Conservation (phyloP, 139 green algal genomes). For the Chlamydomonas sphaeroides region DNA sequence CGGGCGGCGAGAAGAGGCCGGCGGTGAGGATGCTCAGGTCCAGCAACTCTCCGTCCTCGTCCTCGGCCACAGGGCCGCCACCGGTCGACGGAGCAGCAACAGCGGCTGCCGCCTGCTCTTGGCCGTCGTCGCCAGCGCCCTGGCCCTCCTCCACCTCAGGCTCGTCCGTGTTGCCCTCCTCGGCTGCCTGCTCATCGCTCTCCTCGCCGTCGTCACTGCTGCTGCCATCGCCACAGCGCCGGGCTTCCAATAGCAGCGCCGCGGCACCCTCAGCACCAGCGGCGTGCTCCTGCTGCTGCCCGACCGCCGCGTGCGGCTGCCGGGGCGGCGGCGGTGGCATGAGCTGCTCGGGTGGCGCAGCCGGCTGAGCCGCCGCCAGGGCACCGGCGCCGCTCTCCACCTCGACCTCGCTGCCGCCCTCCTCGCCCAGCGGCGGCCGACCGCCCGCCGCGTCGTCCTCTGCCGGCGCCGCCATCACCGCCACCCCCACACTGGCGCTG, state of each 20-base stretch:
- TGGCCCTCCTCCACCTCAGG: background rate
- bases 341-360: background rate
- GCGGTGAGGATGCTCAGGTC: conserved; percentile 21
- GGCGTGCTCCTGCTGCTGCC: background rate
- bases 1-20: conserved; percentile 27
- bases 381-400: background rate
- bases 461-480: background rate
- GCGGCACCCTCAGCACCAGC: too few relatives aligned
- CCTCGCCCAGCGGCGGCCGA: background rate
- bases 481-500: background rate
- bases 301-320: background rate
- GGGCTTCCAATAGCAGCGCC: too few relatives aligned
- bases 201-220: too few relatives aligned
- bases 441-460: background rate
- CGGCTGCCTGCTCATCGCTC: background rate
- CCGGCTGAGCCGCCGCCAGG: background rate
- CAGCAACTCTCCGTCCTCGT: background rate
- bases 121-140: background rate
- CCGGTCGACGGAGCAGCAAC: too few relatives aligned
- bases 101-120: background rate
- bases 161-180: too few relatives aligned
- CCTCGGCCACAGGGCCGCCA: background rate
- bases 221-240: background rate
- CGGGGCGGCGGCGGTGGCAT: conserved; percentile 29
- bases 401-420: background rate